These are phyloP conservation scores for Pyronema omphalodes DNA, from an alignment of 495 filamentous ascomycete species.

Conservation along the genomic window DNA sequence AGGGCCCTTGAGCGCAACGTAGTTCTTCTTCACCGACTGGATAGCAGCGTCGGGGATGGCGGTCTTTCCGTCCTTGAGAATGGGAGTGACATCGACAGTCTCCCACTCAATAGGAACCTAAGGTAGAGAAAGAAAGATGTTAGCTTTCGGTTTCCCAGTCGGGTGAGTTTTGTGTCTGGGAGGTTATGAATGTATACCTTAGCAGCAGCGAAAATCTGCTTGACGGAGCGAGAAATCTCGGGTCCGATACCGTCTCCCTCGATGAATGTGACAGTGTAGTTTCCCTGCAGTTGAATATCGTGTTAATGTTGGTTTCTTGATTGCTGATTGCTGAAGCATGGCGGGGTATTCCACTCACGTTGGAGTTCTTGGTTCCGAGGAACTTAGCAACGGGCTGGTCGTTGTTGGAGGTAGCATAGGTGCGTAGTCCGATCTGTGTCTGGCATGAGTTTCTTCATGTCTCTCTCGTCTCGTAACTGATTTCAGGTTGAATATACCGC, in stretches of 20 bases:
- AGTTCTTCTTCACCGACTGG: constrained; percentile 74
- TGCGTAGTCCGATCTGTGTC: constrained; percentile 16
- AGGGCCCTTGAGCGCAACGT: constrained; percentile 91
- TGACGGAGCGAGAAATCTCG: constrained; percentile 91
- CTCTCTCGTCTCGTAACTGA: not conserved
- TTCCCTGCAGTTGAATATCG: constrained; percentile 41
- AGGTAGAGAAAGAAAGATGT: constrained; percentile 10
- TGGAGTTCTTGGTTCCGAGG: constrained; percentile 66
- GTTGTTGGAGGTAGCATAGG: constrained; percentile 32
- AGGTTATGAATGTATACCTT: constrained; percentile 38
- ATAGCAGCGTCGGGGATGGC: constrained; percentile 82
- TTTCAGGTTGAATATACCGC: constrained; percentile 7
- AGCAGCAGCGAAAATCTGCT: constrained; percentile 91
- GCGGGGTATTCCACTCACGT: constrained; percentile 40
- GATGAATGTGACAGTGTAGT: constrained; percentile 88
- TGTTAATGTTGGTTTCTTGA: constrained; percentile 6
- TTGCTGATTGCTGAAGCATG: not conserved
- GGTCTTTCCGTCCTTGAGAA: constrained; percentile 80
- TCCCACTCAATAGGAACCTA: constrained; percentile 93
- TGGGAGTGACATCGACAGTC: constrained; percentile 84
- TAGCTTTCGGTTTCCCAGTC: constrained; percentile 1
- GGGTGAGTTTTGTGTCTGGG: not conserved
- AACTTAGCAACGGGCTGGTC: constrained; percentile 67
- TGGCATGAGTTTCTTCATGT: constrained; percentile 7
- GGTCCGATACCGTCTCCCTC: constrained; percentile 98